phyloP scores from a whole-genome alignment of 2,329 filamentous ascomycete species.

The Pseudofabraea citricarpa region DNA sequence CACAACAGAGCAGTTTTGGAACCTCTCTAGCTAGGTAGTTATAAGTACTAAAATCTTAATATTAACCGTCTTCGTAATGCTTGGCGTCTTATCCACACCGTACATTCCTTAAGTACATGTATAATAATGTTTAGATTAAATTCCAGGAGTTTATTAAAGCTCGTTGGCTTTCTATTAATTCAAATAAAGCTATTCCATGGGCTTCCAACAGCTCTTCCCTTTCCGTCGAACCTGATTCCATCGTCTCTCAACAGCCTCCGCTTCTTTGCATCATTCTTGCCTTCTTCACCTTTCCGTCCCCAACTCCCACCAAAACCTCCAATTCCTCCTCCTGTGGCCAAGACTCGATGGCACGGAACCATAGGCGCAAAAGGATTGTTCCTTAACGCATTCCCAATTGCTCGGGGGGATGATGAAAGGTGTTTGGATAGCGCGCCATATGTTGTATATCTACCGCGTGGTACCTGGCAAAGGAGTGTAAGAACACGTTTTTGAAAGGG shows the following conservation, averaged over 20 bases:
- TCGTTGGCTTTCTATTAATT: no score
- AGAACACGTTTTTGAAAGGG: conserved; percentile 63
- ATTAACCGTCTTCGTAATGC: no score
- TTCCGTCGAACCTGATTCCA: conserved; percentile 58
- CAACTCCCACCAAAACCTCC: conserved; percentile 69
- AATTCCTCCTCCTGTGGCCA: conserved; percentile 67
- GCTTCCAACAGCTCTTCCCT: conserved; percentile 52
- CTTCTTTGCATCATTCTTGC: conserved; percentile 61
- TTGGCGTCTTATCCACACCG: no score
- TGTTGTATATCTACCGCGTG: conserved; percentile 68
- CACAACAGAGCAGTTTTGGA: no score
- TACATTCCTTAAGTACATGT: no score
- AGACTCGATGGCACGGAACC: conserved; percentile 77
- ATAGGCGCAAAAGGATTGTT: conserved; percentile 78
- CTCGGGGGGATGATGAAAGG: conserved; percentile 66
- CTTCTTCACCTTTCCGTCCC: conserved; percentile 55
- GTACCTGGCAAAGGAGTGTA: conserved; percentile 70
- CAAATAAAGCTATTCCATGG: conserved; percentile 19
- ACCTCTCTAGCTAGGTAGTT: no score
- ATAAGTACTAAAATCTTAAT: no score
- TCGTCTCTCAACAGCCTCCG: conserved; percentile 51
- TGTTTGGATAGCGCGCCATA: conserved; percentile 69
- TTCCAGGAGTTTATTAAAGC: no score
- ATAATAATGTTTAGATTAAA: no score
- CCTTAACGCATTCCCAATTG: conserved; percentile 72